These are phyloP conservation scores for Auriscalpium microsporum DNA, from an alignment of 768 basidiomycete species.

Conservation along the genomic window DNA sequence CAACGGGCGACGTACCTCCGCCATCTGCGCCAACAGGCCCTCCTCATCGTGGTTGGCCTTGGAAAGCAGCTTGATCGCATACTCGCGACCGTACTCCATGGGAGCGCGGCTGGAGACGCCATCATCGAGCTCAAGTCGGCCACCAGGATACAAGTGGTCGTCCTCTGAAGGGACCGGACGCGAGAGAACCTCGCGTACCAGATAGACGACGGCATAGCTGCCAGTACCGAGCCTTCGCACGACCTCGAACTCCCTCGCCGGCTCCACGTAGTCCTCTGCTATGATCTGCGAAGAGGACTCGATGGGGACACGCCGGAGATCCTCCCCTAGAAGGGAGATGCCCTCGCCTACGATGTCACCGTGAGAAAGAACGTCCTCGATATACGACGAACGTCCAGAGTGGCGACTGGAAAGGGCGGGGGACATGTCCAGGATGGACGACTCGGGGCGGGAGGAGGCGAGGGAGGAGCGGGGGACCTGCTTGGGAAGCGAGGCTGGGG, in stretches of 20 bases:
- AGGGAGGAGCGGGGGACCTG: conserved; percentile 18
- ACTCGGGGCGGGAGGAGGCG: conserved; percentile 16
- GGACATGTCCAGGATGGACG: conserved; percentile 3
- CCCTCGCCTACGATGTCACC: conserved; percentile 15
- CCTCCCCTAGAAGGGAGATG: conserved; percentile 39
- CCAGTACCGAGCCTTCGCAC: conserved; percentile 80
- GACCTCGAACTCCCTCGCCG: conserved; percentile 72
- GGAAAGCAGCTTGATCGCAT: conserved; percentile 94
- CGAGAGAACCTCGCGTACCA: conserved; percentile 64
- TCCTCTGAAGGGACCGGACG: conserved; percentile 29
- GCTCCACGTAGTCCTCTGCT: conserved; percentile 32
- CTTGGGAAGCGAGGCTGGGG: conserved; percentile 17
- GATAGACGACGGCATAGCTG: conserved; percentile 90
- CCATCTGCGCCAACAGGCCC: conserved; percentile 79
- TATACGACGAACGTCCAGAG: conserved; percentile 9
- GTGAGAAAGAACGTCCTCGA: conserved; percentile 13
- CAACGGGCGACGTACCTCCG: conserved; percentile 52
- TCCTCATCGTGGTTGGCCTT: conserved; percentile 90
- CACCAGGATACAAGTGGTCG: conserved; percentile 44
- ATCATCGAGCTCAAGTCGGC: conserved; percentile 26
- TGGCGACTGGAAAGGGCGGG: conserved; percentile 3
- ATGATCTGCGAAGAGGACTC: conserved; percentile 27
- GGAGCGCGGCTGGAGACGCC: conserved; percentile 24
- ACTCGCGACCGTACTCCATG: conserved; percentile 61
- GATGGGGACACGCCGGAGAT: conserved; percentile 49